phyloP scores from a whole-genome alignment of 2,329 filamentous ascomycete species.

The Neofusicoccum parvum region DNA sequence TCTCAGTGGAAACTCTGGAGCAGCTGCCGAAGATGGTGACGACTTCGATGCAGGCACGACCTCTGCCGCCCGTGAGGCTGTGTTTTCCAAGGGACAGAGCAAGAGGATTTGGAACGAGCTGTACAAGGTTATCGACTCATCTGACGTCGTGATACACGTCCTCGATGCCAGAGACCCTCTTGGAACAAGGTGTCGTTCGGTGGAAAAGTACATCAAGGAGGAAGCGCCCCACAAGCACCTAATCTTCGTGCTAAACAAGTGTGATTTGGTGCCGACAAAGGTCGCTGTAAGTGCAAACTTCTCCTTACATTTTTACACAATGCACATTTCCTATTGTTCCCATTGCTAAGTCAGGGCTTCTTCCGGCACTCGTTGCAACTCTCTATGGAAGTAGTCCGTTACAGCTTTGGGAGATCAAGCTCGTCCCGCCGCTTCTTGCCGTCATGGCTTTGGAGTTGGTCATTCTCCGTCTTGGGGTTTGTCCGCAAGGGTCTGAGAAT shows the following conservation, averaged over 20 bases:
- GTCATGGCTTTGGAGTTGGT: constrained; percentile 68
- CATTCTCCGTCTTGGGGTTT: constrained; percentile 84
- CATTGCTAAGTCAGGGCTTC: constrained; percentile 90
- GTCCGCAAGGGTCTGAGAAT: constrained; percentile 74
- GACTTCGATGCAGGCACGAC: constrained; percentile 41
- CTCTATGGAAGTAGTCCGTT: constrained; percentile 87
- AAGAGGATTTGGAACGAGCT: constrained; percentile 84
- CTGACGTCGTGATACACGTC: constrained; percentile 94
- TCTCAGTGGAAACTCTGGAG: constrained; percentile 69
- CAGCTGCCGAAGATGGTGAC: constrained; percentile 51
- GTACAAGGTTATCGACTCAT: constrained; percentile 93
- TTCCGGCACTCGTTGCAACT: constrained; percentile 61
- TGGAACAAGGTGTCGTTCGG: constrained; percentile 84
- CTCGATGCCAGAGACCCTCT: constrained; percentile 86
- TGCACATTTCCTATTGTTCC: constrained; percentile 41
- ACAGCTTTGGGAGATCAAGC: constrained; percentile 97
- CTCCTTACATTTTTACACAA: constrained; percentile 20
- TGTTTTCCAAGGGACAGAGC: constrained; percentile 92
- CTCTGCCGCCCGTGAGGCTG: constrained; percentile 60
- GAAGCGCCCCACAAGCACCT: constrained; percentile 97
- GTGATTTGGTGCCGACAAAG: constrained; percentile 86
- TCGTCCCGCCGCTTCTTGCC: constrained; percentile 68
- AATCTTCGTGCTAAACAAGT: constrained; percentile 87
- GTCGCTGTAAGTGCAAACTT: constrained; percentile 78
- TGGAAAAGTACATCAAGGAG: constrained; percentile 90